These are phyloP conservation scores for Filosporella fistucella DNA, from an alignment of 495 filamentous ascomycete genomes.

Conservation along the genomic window DNA sequence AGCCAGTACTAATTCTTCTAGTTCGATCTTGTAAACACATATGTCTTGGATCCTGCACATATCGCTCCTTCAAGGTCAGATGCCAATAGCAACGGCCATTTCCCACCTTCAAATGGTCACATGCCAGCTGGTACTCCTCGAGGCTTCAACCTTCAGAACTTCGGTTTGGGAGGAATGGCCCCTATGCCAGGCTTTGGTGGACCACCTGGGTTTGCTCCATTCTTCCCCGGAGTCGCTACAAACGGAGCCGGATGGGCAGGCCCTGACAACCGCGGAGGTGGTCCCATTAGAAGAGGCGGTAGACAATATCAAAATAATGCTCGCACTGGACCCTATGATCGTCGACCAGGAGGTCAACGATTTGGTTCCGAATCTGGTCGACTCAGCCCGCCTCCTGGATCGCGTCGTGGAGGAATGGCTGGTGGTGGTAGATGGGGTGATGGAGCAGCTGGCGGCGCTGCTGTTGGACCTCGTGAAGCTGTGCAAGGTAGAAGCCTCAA, in stretches of 20 bases:
- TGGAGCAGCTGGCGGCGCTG: constrained; percentile 58
- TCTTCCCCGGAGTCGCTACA: constrained; percentile 51
- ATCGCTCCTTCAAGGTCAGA: constrained; percentile 90
- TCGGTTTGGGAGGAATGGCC: constrained; percentile 51
- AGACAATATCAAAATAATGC: constrained; percentile 17
- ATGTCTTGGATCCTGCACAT: constrained; percentile 88
- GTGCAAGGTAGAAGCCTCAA: constrained; percentile 87
- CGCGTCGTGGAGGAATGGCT: constrained; percentile 33
- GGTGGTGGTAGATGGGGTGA: constrained; percentile 57
- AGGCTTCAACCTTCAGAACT: constrained; percentile 79
- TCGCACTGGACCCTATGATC: constrained; percentile 26
- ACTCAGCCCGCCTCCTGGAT: constrained; percentile 25
- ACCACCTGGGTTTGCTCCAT: constrained; percentile 38
- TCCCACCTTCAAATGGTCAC: constrained; percentile 70
- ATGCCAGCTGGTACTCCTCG: constrained; percentile 80
- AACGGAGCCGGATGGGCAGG: constrained; percentile 37
- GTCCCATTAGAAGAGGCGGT: constrained; percentile 41
- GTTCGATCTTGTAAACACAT: constrained; percentile 86
- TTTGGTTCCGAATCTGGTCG: constrained; percentile 23
- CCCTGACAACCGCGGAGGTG: constrained; percentile 27
- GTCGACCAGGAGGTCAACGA: constrained; percentile 27
- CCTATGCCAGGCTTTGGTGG: constrained; percentile 44
- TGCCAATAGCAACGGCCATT: constrained; percentile 96
- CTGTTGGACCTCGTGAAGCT: constrained; percentile 76
- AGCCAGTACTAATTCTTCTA: constrained; percentile 29